Percentiles rank a stretch among this genome's conserved stretches.
Evolutionary conservation across 768 basidiomycete genomes (phyloP).

Genomic region (Leccinellum luteum): DNA sequence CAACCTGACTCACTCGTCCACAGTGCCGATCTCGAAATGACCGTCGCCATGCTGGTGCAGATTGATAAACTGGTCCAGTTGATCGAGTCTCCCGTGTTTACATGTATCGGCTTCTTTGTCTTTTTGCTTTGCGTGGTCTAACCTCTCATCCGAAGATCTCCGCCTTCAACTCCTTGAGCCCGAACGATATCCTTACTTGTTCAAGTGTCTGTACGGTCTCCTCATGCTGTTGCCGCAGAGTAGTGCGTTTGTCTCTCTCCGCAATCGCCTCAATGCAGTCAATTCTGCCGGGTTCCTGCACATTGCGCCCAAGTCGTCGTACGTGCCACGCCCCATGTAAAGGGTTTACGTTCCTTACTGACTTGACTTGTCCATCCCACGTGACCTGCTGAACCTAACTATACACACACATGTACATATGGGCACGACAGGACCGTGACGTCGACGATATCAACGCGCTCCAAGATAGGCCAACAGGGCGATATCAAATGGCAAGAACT

Average conservation of each 20-base stretch:
- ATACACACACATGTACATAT: neutral
- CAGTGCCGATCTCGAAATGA: constrained; percentile 96
- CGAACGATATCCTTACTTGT: constrained; percentile 92
- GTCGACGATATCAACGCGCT: constrained; percentile 49
- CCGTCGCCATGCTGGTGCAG: constrained; percentile 90
- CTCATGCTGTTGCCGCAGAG: constrained; percentile 98
- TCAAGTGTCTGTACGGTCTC: constrained; percentile 96
- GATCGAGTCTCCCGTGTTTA: constrained; percentile 98
- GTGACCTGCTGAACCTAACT: constrained; percentile 15
- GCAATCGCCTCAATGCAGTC: constrained; percentile 92
- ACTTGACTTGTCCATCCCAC: neutral
- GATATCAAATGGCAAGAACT: constrained; percentile 99
- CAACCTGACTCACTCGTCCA: constrained; percentile 1
- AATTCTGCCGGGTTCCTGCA: constrained; percentile 94
- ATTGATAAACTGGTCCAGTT: constrained; percentile 97
- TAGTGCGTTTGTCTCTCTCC: constrained; percentile 89
- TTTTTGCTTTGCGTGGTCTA: neutral
- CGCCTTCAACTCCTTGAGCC: constrained; percentile 95
- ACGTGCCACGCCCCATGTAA: constrained; percentile 24
- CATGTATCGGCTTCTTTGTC: constrained; percentile 57
- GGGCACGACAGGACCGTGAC: constrained; percentile 18
- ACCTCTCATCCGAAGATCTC: constrained; percentile 47
- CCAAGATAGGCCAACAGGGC: constrained; percentile 69
- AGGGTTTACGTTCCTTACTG: neutral
- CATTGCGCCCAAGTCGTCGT: constrained; percentile 90